Evolutionary conservation across 1,139 yeast genomes (phyloP).

Genomic region (Geotrichum fermentans): DNA sequence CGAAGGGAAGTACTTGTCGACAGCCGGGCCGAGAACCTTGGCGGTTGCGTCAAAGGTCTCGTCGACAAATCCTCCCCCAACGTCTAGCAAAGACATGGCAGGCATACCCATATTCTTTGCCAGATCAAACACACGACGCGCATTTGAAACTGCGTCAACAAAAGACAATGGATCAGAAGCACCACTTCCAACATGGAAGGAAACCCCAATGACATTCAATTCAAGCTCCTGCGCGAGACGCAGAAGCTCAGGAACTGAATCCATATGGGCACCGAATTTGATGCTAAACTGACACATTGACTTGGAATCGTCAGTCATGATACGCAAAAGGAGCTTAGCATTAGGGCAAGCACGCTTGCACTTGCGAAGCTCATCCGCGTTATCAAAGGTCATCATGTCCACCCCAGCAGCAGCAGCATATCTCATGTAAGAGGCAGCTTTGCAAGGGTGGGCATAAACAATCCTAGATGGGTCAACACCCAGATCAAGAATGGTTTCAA

Average conservation of each 20-base stretch:
- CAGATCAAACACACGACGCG: constrained; percentile 63
- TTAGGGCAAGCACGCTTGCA: constrained; percentile 62
- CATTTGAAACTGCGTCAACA: constrained; percentile 66
- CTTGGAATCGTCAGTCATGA: constrained; percentile 83
- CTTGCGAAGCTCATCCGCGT: constrained; percentile 76
- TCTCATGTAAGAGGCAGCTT: constrained; percentile 73
- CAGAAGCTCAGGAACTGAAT: constrained; percentile 53
- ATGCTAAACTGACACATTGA: constrained; percentile 85
- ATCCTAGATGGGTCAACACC: constrained; percentile 65
- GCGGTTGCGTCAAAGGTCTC: constrained; percentile 64
- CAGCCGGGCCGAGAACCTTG: constrained; percentile 50
- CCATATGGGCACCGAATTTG: constrained; percentile 78
- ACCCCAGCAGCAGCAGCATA: constrained; percentile 57
- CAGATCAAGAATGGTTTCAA: constrained; percentile 56
- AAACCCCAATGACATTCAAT: constrained; percentile 72
- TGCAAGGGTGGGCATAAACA: constrained; percentile 92
- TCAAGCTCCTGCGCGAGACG: constrained; percentile 57
- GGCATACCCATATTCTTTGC: constrained; percentile 47
- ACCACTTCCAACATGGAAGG: constrained; percentile 96
- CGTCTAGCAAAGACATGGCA: constrained; percentile 57
- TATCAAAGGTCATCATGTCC: constrained; percentile 81
- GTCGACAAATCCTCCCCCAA: constrained; percentile 90
- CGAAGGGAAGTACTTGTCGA: constrained; percentile 55
- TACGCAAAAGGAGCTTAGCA: constrained; percentile 68
- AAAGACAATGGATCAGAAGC: constrained; percentile 71